Base-by-base conservation (phyloP, 768 basidiomycete genomes). In the Tylopilus sp. region DNA sequence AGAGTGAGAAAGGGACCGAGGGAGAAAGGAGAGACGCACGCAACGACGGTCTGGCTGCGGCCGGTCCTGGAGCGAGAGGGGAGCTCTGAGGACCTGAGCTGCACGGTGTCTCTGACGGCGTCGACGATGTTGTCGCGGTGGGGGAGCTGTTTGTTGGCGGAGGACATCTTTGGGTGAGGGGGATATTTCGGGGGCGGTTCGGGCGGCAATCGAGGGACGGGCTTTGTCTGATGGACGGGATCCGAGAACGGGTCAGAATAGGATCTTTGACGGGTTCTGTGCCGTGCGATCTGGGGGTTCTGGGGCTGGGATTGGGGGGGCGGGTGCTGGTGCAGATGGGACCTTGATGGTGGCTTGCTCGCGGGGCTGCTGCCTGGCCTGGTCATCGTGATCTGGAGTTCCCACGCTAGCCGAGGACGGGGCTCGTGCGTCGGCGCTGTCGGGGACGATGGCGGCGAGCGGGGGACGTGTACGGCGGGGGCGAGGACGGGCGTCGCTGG, bases 31-130 rank as follows among this genome's bases (percentile, higher is more conserved):
- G 45, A 13, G 54, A 57, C 59, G 54, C 55, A 63, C 55, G 46
- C 72, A 51, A 49, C 68, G 58, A 76, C 60, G 34, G 85, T 86
- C 62, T 84, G 80, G 58, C 80, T 84, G 56, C 87, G 79, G 58
- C 72, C 75, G 43, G 81, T 71, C 63, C 81, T 81, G 22, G 66
- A 58, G 58, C 76, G 74, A 47, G 82, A 69, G 50, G 74, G 58
- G 42, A 74, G 67, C 54, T 76, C 74, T 26, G 72, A 61, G 36
- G 72, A 66, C 45, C 76, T 79, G 60, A 86, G 71, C 52, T 78
- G 76, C 22, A 87, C 85, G 45, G 87, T 85, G 55, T 90, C 85
- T 58, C 82, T 77, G 58, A 88, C 81, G 38, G 86, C 81, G 30
- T 87, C 83, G 51, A 76, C 64, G 70, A 85, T 79, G 57, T 76